Conservation (phyloP, 768 basidiomycete genomes). For the Suillus variegatus region DNA sequence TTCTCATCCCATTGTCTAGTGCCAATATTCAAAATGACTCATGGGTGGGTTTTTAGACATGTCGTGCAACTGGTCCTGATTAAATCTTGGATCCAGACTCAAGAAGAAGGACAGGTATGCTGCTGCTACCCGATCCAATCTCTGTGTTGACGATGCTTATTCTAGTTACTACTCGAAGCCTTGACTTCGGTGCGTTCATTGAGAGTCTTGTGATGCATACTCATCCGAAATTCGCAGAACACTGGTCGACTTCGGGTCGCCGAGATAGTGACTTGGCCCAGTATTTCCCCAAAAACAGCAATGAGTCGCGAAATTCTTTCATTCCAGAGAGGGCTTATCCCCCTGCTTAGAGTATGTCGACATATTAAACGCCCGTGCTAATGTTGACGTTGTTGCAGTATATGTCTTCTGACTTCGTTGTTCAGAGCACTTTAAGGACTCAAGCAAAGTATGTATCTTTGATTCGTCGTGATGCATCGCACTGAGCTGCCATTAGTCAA, state of each 20-base stretch:
- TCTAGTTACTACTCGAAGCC: conserved; percentile 38
- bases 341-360: conserved; percentile 48
- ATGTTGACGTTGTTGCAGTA: conserved; percentile 39
- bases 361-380: neutral
- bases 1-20: conserved; percentile 38
- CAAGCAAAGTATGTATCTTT: conserved; percentile 47
- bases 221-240: conserved; percentile 32
- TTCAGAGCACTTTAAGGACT: conserved; percentile 55
- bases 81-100: conserved; percentile 31
- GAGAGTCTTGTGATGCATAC: neutral
- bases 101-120: conserved; percentile 54
- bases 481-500: conserved; percentile 29
- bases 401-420: conserved; percentile 56
- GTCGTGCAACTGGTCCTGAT: neutral
- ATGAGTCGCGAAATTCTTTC: conserved; percentile 42
- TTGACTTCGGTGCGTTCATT: conserved; percentile 38
- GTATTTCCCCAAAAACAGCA: conserved; percentile 41
- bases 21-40: conserved; percentile 37
- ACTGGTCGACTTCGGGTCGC: conserved; percentile 52
- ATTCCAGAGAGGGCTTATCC: conserved; percentile 59
- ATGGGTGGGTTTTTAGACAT: conserved; percentile 40
- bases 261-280: conserved; percentile 49
- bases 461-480: conserved; percentile 2
- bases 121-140: conserved; percentile 1
- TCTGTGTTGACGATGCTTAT: conserved; percentile 8